Conservation (phyloP, 805 yeast genomes). For the Brettanomyces sp. region DNA sequence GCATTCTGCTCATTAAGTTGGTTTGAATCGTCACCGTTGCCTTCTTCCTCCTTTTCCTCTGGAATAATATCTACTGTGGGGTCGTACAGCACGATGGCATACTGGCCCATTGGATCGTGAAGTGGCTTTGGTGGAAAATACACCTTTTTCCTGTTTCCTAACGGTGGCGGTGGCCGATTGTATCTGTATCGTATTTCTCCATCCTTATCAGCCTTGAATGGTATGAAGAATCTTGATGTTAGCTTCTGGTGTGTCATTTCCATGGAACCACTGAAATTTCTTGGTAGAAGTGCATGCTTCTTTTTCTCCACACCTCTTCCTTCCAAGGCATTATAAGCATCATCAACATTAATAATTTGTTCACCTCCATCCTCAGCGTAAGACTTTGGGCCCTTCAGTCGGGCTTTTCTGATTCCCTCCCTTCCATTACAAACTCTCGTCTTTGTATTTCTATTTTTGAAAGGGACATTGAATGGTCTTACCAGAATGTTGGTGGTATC, state of each 20-base stretch:
- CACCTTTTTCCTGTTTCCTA: conserved; percentile 70
- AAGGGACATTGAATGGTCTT: conserved; percentile 47
- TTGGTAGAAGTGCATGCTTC: conserved; percentile 54
- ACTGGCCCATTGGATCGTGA: conserved; percentile 91
- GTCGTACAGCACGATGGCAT: conserved; percentile 90
- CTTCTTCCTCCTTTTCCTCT: conserved; percentile 20
- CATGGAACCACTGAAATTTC: conserved; percentile 36
- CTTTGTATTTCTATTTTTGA: background rate
- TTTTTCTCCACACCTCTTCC: conserved; percentile 20
- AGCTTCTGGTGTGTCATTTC: conserved; percentile 32
- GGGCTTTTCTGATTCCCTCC: conserved; percentile 15
- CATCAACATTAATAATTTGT: conserved; percentile 18
- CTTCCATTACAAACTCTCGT: conserved; percentile 9
- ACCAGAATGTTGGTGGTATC: conserved; percentile 45
- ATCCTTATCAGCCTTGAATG: conserved; percentile 37
- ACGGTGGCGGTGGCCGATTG: conserved; percentile 59
- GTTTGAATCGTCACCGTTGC: conserved; percentile 17
- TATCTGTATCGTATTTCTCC: conserved; percentile 20
- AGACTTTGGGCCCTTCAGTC: conserved; percentile 27
- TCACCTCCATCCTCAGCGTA: conserved; percentile 31
- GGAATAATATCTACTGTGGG: conserved; percentile 72
- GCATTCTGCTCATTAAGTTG: conserved; percentile 4
- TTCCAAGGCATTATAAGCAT: conserved; percentile 15
- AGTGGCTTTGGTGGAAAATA: conserved; percentile 78
- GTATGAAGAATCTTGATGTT: conserved; percentile 48